Conservation (phyloP, 257 asterid species). For the Solanum dulcamara region DNA sequence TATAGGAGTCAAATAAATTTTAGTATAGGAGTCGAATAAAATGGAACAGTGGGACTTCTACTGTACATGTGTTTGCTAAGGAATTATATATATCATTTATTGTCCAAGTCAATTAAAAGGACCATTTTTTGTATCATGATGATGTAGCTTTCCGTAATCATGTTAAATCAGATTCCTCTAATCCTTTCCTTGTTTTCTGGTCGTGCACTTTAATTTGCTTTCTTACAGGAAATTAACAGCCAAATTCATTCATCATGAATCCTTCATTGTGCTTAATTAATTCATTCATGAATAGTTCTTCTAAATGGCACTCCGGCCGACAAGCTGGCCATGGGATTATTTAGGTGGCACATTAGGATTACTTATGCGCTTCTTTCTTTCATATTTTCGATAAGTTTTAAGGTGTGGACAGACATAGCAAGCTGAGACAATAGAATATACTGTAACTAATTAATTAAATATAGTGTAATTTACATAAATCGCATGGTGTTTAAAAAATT, state of each 20-base stretch:
- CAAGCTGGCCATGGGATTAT: background rate
- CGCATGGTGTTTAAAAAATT: too few species aligned
- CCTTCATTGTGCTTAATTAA: background rate
- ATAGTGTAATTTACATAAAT: too few species aligned
- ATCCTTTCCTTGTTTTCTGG: background rate
- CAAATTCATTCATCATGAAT: background rate
- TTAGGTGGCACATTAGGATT: background rate
- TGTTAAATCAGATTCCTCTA: background rate
- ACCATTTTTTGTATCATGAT: background rate
- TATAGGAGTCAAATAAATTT: background rate
- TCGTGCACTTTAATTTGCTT: background rate
- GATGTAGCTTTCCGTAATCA: background rate
- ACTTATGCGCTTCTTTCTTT: background rate
- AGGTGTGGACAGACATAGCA: background rate
- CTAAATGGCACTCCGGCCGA: background rate
- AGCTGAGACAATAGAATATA: background rate
- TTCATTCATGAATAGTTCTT: background rate
- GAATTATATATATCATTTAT: too few species aligned
- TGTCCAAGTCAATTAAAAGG: background rate
- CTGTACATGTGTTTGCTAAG: background rate
- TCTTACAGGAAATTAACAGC: background rate
- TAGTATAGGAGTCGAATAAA: background rate
- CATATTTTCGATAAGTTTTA: background rate
- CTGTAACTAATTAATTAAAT: too few species aligned
- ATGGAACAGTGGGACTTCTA: background rate